Evolutionary conservation across 495 filamentous ascomycete genomes (phyloP), one percentile per base, ranked within the genome.

Genomic region (Cercophora sp.): DNA sequence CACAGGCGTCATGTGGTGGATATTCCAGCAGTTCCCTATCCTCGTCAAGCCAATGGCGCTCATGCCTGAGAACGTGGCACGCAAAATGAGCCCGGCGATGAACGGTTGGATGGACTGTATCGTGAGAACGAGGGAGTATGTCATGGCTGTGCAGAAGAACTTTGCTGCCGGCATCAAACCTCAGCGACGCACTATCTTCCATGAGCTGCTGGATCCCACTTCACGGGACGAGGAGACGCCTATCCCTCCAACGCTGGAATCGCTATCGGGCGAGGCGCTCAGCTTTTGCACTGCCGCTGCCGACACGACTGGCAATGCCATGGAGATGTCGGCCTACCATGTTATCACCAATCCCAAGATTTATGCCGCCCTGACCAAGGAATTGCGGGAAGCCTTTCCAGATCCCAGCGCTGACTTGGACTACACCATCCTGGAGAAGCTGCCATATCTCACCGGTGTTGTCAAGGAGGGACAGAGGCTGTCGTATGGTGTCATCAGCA

Each of bases 281-380:
- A 45, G 25, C 31, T 35, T 56, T 19, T 36, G 26, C 15, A 29
- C 32, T 2, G 73, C 70, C 2, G 68, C 67, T 1, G 51, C 70
- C 8, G 73, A 74, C 54, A 76, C 70, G 1, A 72, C 70, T 1
- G 70, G 68, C 2, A 71, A 71, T 56, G 66, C 71, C 0, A 51
- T 74, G 54, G 65, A 59, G 1, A 59, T 71, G 15, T 62, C 66
- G 35, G 36, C 59, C 3, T 70, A 66, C 45, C 48, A 70, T 41
- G 56, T 70, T 11, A 54, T 74, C 32, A 34, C 37, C 9, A 67
- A 69, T 44, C 64, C 59, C 3, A 26, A 60, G 0, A 64, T 71
- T 2, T 70, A 70, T 39, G n/a, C 41, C 0, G 48, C 48, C 15
- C 54, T 75, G 34, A 60, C 46, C 2, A 52, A 52, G 9, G 73